phyloP scores from a whole-genome alignment of 2,329 filamentous ascomycete species.

The Pseudocercospora pini-densiflorae region DNA sequence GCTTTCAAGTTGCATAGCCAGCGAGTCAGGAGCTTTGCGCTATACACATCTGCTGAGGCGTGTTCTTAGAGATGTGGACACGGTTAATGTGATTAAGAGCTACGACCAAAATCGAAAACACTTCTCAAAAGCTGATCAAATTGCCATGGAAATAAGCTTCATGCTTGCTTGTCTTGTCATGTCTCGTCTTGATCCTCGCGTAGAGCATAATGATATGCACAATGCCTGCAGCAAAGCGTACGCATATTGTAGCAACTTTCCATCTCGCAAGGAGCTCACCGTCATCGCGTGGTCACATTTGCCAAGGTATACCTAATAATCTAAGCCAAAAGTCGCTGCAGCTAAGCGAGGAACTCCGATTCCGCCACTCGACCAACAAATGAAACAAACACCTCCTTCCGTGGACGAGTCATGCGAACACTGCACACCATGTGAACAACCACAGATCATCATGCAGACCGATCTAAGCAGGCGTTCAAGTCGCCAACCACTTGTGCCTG shows the following conservation, averaged over 20 bases:
- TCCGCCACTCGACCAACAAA: conserved; percentile 10
- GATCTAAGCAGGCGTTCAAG: conserved; percentile 27
- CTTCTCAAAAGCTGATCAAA: background rate
- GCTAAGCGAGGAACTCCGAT: background rate
- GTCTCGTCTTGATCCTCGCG: background rate
- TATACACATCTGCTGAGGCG: conserved; percentile 3
- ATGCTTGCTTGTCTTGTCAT: background rate
- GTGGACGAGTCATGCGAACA: background rate
- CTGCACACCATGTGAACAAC: conserved; percentile 9
- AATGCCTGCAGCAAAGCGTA: background rate
- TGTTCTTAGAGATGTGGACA: background rate
- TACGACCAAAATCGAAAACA: background rate
- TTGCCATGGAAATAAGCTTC: background rate
- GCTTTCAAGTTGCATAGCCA: conserved; percentile 9
- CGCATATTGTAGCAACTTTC: background rate
- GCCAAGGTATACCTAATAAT: background rate
- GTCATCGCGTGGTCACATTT: background rate
- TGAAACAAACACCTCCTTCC: conserved; percentile 7
- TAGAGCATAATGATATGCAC: background rate
- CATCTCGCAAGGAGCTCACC: background rate
- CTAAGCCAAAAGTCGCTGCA: background rate
- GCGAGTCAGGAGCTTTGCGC: conserved; percentile 6
- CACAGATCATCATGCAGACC: conserved; percentile 16
- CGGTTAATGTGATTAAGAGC: conserved; percentile 9
- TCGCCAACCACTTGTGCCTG: conserved; percentile 23